These are phyloP conservation scores for Helicocarpus griseus DNA, from an alignment of 2,329 filamentous ascomycete genomes.

Conservation along the genomic window DNA sequence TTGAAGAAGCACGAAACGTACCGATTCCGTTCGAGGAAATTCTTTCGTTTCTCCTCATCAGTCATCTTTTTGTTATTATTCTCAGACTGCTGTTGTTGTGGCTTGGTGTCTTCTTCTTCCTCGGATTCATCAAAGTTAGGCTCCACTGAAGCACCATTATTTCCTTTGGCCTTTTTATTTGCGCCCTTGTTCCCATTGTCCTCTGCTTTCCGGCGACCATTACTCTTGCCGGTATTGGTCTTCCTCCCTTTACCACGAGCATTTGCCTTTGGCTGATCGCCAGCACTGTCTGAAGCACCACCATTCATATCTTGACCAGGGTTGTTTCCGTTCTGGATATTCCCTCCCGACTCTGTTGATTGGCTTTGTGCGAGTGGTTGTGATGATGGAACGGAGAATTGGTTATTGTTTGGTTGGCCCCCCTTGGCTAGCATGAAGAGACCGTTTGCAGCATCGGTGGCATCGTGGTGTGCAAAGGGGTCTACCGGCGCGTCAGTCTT, in stretches of 20 bases:
- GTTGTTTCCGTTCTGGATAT: conserved; percentile 43
- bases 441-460: conserved; percentile 88
- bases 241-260: conserved; percentile 64
- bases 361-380: conserved; percentile 1
- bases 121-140: conserved; percentile 41
- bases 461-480: conserved; percentile 76
- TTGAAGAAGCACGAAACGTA: conserved; percentile 37
- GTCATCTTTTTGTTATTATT: conserved; percentile 72
- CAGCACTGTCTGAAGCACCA: conserved; percentile 63
- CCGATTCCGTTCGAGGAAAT: conserved; percentile 94
- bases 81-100: conserved; percentile 42
- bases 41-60: conserved; percentile 96
- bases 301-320: conserved; percentile 52
- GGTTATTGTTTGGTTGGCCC: conserved; percentile 48
- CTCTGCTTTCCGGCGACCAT: conserved; percentile 68
- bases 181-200: conserved; percentile 64
- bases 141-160: conserved; percentile 34
- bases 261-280: conserved; percentile 55
- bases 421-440: conserved; percentile 75
- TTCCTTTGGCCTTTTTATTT: conserved; percentile 64
- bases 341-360: conserved; percentile 5
- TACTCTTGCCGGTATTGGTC: conserved; percentile 44
- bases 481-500: conserved; percentile 46
- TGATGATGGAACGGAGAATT: conserved; percentile 36
- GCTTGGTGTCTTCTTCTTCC: conserved; percentile 46